These are phyloP conservation scores for Vanrija humicola DNA, from an alignment of 1,284 basidiomycete genomes.

Conservation along the genomic window DNA sequence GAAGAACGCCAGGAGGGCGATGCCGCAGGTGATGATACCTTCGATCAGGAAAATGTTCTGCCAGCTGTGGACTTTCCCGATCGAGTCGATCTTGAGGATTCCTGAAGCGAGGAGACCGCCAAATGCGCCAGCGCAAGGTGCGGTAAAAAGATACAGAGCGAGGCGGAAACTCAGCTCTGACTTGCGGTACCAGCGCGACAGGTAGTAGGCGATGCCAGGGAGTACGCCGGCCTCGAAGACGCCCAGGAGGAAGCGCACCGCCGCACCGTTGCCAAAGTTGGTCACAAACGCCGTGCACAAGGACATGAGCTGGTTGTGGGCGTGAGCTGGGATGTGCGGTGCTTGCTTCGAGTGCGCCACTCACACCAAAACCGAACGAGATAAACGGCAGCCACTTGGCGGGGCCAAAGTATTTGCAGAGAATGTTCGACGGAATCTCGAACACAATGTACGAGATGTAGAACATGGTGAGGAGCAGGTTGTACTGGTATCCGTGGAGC, in stretches of 20 bases:
- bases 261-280: conserved; percentile 10
- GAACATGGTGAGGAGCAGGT: conserved; percentile 19
- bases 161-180: conserved; percentile 15
- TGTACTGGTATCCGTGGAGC: conserved; percentile 22
- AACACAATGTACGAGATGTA: conserved; percentile 24
- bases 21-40: conserved; percentile 34
- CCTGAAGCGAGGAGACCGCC: conserved; percentile 21
- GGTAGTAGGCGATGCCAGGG: conserved; percentile 33
- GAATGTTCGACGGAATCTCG: conserved; percentile 23
- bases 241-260: conserved; percentile 32
- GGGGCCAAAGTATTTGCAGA: conserved; percentile 19
- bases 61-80: conserved; percentile 22
- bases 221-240: conserved; percentile 34
- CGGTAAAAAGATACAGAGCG: conserved; percentile 13
- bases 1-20: conserved; percentile 23
- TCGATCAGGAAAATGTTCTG: conserved; percentile 29
- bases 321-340: background rate
- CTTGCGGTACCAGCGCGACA: conserved; percentile 23
- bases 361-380: conserved; percentile 19
- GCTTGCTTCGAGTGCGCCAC: background rate
- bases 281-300: conserved; percentile 27
- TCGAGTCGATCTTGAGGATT: conserved; percentile 14
- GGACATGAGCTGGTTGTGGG: conserved; percentile 24
- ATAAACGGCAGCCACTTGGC: conserved; percentile 24
- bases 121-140: conserved; percentile 13